phyloP scores from a whole-genome alignment of 257 asterid species.

The Schizonepeta tenuifolia region DNA sequence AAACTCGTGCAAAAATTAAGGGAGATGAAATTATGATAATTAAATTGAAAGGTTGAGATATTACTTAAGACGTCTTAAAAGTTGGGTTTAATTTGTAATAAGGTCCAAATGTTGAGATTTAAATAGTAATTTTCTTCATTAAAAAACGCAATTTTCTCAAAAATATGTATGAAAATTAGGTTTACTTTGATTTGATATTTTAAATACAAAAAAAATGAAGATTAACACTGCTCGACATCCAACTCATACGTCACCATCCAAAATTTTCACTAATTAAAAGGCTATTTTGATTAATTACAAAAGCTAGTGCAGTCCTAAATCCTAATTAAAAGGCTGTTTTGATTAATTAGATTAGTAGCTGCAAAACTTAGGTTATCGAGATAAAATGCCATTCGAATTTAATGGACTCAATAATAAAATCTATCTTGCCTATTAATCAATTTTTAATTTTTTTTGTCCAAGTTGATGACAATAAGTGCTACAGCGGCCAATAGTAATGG shows the following conservation, averaged over 20 bases:
- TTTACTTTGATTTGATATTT: too few relatives aligned
- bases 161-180: too few relatives aligned
- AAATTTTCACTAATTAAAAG: conserved; percentile 1
- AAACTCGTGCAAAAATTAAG: too few relatives aligned
- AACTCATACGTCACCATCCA: conserved; percentile 11
- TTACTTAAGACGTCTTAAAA: too few relatives aligned
- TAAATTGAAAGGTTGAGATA: too few relatives aligned
- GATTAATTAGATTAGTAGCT: conserved; percentile 32
- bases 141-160: too few relatives aligned
- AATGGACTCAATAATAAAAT: conserved; percentile 26
- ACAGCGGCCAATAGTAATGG: conserved; percentile 13
- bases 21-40: too few relatives aligned
- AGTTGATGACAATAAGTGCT: conserved; percentile 33
- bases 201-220: too few relatives aligned
- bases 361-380: conserved; percentile 32
- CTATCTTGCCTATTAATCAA: conserved; percentile 18
- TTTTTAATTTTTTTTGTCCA: not conserved
- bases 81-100: too few relatives aligned
- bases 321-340: conserved; percentile 26
- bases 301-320: conserved; percentile 34
- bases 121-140: too few relatives aligned
- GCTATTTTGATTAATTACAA: conserved; percentile 16
- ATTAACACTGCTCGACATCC: not conserved
- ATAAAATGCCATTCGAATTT: conserved; percentile 12
- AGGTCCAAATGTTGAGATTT: too few relatives aligned